Base-by-base conservation (phyloP, 768 basidiomycete species). In the Tephrocybe sp. region DNA sequence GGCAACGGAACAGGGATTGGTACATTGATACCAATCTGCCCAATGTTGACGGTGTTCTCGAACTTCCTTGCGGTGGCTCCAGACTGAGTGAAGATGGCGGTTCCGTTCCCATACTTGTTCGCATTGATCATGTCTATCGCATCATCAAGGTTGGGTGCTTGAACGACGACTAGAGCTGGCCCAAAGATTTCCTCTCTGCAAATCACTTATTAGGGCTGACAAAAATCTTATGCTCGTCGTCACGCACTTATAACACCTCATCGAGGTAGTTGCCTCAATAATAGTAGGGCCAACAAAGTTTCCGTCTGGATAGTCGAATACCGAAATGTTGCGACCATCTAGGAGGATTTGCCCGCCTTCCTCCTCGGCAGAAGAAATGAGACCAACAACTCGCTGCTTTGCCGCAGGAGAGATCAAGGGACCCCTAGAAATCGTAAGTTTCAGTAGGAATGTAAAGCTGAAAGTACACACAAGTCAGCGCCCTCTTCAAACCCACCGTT, bases 241-340 rank as follows among this genome's bases (percentile, higher is more conserved):
- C 26, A 69, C 82, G 52, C 59, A 93, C 95, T 83, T 75, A 72
- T 98, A 98, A 60, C 88, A 91, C 54, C 75, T 78, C 94, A 96
- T 96, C 9, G 74, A 76, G 8, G 86, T 85, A n/a, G 75, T 77
- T 7, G 83, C 91, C 65, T 95, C 85, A 49, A 98, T 77, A 46
- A 98, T 77, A 0, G 94, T 96, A 0, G 96, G 93, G 2, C 93
- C 96, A 52, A 98, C 83, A 64, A 94, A 98, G 72, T 98, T 98
- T 20, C 96, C 96, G 48, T 88, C 68, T 5, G 87, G 84, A 64
- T 94, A 98, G 0, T 74, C 82, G 0, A 81, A 74, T 5, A 95
- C 87, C 45, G 72, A 63, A 47, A 84, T 59, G 31, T 77, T 75
- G 16, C 96, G 82, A 2, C 96, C 96, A 65, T 98, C 96, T 10